These are phyloP conservation scores for Stagonosporopsis chrysanthemi DNA, from an alignment of 2,329 filamentous ascomycete species.

Conservation along the genomic window DNA sequence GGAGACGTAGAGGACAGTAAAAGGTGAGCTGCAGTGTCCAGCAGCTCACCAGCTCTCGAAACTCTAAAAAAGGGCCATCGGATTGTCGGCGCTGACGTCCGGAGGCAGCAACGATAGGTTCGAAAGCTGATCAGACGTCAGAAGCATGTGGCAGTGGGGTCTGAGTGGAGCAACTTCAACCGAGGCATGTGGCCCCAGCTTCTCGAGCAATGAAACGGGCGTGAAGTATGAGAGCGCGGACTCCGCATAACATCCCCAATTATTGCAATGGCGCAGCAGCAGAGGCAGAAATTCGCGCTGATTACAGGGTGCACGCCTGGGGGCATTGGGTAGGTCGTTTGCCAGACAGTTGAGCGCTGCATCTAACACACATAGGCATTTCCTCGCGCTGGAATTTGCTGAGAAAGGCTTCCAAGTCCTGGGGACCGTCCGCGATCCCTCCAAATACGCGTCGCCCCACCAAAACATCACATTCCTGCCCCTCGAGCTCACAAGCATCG, in stretches of 20 bases:
- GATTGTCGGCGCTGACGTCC: slow-evolving; percentile 7
- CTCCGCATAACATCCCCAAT: neutral
- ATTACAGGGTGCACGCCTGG: slow-evolving; percentile 59
- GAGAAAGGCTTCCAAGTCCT: slow-evolving; percentile 61
- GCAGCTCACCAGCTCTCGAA: slow-evolving; percentile 1
- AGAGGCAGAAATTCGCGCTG: slow-evolving; percentile 41
- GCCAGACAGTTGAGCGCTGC: neutral
- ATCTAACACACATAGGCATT: slow-evolving; percentile 45
- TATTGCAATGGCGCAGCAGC: slow-evolving; percentile 23
- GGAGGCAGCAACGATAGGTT: slow-evolving; percentile 7
- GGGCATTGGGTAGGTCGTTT: slow-evolving; percentile 58
- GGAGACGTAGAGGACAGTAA: neutral
- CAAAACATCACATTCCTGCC: slow-evolving; percentile 62
- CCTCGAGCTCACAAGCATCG: slow-evolving; percentile 60
- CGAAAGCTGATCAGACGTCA: slow-evolving; percentile 15
- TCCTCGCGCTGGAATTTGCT: slow-evolving; percentile 65
- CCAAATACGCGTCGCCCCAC: slow-evolving; percentile 57
- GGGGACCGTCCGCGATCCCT: slow-evolving; percentile 63
- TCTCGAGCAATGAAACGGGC: neutral
- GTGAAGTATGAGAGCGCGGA: neutral
- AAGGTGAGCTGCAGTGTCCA: neutral
- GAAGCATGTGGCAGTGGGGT: slow-evolving; percentile 7
- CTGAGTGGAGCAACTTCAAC: slow-evolving; percentile 8
- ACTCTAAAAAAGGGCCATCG: slow-evolving; percentile 6
- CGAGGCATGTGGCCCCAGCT: slow-evolving; percentile 16